These are phyloP conservation scores for Penicillium soppii DNA, from an alignment of 495 filamentous ascomycete species.

Conservation along the genomic window DNA sequence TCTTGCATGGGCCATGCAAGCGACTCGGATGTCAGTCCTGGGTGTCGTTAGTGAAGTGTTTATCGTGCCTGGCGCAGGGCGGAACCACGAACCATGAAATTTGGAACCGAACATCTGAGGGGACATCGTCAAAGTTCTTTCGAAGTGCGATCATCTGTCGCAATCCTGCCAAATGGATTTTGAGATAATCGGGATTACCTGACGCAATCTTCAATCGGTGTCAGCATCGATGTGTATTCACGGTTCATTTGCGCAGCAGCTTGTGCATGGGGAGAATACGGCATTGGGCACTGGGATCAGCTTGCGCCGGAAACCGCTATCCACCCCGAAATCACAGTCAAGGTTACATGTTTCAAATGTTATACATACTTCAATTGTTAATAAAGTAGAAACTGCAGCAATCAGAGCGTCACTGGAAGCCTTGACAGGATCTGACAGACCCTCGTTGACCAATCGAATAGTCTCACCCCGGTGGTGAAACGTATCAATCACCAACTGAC, in stretches of 20 bases:
- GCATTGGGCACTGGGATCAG: too few species aligned
- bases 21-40: slow-evolving; percentile 50
- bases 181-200: slow-evolving; percentile 45
- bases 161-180: slow-evolving; percentile 47
- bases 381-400: slow-evolving; percentile 42
- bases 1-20: slow-evolving; percentile 44
- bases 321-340: too few species aligned
- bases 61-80: neutral
- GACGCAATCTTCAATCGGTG: slow-evolving; percentile 38
- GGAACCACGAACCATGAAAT: slow-evolving; percentile 41
- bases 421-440: slow-evolving; percentile 42
- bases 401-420: slow-evolving; percentile 47
- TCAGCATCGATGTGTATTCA: neutral
- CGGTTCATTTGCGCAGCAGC: too few species aligned
- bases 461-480: slow-evolving; percentile 49
- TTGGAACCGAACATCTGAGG: slow-evolving; percentile 42
- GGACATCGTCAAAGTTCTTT: slow-evolving; percentile 43
- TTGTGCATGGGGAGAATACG: too few species aligned
- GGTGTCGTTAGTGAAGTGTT: slow-evolving; percentile 5
- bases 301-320: too few species aligned
- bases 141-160: slow-evolving; percentile 48
- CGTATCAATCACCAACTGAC: slow-evolving; percentile 40
- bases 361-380: slow-evolving; percentile 45
- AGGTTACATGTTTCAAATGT: neutral
- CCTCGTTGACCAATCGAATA: slow-evolving; percentile 45